Base-by-base conservation (phyloP, 257 asterid genomes). In the Solanum habrochaites region DNA sequence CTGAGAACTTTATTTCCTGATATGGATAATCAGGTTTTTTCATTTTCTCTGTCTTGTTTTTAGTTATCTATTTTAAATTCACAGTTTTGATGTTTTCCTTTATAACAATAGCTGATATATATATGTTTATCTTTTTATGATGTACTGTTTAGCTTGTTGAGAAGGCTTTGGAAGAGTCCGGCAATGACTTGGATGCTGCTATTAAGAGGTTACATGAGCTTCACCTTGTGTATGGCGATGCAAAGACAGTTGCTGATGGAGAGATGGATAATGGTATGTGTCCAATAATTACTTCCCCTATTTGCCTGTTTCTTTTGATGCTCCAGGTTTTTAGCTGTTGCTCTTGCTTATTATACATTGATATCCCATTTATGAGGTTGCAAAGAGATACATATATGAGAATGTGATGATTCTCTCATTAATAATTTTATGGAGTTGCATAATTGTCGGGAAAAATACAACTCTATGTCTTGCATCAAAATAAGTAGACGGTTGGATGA, bases 1-100 rank as follows among this genome's bases (percentile, higher is more conserved):
- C 94, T 94, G 42, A 89, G 90, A 89, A 90, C 90, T 72, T 84
- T 90, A 85, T 95, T 93, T 86, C 98, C 98, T 39, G 90, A 91
- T 83, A 89, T 93, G 92, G 94, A 91, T 40, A 72, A 21, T 89
- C 92, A 93, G 95, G 98, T 93, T n/a, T n/a, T 39, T 13, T 20
- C 81, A 85, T 42, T 58, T 75, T 18, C 42, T 15, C 10, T 42
- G 5, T 66, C 25, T 25, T 9, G 75, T 25, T 35, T 35, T 56
- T 23, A 67, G 42, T 77, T 0, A 64, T 64, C 71, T 25, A 11
- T 64, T 64, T 11, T 78, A 25, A 8, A 18, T 15, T 45, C 13
- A 81, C 58, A 49, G 84, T 47, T 18, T 25, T 49, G 14, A 16
- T 60, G 84, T 80, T 18, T 25, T 47, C 14, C n/a, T 60, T 75